Evolutionary conservation across 176 grass and related monocot genomes (phyloP).

Genomic region (Paspalum vaginatum): DNA sequence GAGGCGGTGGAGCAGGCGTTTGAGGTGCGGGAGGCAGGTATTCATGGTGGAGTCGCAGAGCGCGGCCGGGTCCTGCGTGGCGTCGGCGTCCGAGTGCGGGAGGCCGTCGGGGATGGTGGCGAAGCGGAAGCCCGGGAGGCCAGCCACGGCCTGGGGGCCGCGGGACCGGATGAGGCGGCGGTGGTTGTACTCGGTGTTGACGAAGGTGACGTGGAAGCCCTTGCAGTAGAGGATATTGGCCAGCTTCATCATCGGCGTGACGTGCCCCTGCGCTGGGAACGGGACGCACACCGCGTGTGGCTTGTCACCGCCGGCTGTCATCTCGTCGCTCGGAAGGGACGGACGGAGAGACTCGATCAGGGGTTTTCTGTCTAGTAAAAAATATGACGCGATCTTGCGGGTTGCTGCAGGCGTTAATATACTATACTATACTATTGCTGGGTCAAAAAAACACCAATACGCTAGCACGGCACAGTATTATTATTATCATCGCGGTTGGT

Average conservation of each 20-base stretch:
- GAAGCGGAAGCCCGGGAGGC: slow-evolving; percentile 44
- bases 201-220: slow-evolving; percentile 71
- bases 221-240: slow-evolving; percentile 58
- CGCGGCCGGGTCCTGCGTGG: slow-evolving; percentile 39
- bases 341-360: background rate
- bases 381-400: background rate
- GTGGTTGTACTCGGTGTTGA: slow-evolving; percentile 77
- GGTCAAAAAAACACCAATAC: no score
- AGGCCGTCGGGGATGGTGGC: slow-evolving; percentile 57
- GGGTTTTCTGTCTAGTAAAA: background rate
- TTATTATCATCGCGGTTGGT: no score
- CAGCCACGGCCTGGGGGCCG: background rate
- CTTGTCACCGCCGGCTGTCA: background rate
- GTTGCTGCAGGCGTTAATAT: background rate
- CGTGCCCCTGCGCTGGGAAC: slow-evolving; percentile 56
- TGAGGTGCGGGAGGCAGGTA: slow-evolving; percentile 43
- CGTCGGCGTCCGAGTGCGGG: slow-evolving; percentile 30
- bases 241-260: slow-evolving; percentile 67
- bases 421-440: background rate
- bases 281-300: slow-evolving; percentile 58
- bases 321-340: background rate
- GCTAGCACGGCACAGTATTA: no score
- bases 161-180: slow-evolving; percentile 30
- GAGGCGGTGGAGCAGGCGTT: slow-evolving; percentile 12
- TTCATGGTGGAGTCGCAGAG: slow-evolving; percentile 41